Base-by-base conservation (phyloP, 352 stramenopile species). In the Nothophytophthora sp. region DNA sequence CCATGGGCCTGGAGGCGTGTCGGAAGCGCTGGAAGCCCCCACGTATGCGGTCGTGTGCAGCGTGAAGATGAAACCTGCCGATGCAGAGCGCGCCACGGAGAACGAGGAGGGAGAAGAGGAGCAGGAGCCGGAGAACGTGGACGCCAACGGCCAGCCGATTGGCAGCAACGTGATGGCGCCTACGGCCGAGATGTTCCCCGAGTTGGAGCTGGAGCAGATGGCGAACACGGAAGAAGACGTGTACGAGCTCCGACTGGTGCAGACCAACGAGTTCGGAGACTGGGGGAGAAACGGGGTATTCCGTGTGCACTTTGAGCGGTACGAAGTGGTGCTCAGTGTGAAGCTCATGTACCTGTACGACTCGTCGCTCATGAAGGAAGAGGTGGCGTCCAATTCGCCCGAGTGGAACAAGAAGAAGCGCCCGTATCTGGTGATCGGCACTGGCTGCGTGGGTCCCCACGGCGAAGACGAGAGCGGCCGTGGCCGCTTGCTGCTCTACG, bases 301-400 rank as follows among this genome's bases (percentile, higher is more conserved):
- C 45, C 81, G 78, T 16, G 76, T 93, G 28, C 76, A 88, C 45
- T 93, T 95, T 69, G 84, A 95, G 40, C 74, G 85, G 3, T 88
- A 86, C 45, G 85, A 95, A 55, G 81, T 93, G 15, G 82, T 95
- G 13, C 48, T 95, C 15, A 91, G 74, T 18, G 63, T 95, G 25
- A 86, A 91, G 39, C 61, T 95, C 38, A 92, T 95, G 82, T 93
- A 95, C 24, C 46, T 95, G 11, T 91, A 87, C 40, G 85, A 95
- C 55, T 88, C 81, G 16, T 88, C 85, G 11, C 54, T 92, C 5
- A 73, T 95, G 66, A 85, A 85, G 20, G 74, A 85, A 15, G 78
- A 92, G 20, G 70, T 90, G 15, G 68, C 69, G 12, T 87, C 82
- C 16, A 69, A 52, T 10, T 91, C 82, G 1, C 39, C 68, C 1